Evolutionary conservation across 2,329 filamentous ascomycete species (phyloP), one percentile per base, ranked within the genome.

Genomic region (Ophiostoma sp.): DNA sequence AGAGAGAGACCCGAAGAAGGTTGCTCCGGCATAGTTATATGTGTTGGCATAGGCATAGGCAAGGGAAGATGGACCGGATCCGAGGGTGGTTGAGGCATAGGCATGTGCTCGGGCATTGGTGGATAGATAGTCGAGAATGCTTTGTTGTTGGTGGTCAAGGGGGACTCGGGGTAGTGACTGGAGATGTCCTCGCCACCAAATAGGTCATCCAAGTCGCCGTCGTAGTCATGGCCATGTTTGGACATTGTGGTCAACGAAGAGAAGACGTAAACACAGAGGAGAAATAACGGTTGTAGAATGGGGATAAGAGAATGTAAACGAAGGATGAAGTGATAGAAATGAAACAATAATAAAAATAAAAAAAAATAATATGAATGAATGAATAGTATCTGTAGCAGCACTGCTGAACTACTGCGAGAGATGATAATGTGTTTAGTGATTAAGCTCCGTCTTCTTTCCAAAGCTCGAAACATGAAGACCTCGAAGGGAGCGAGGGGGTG

Each of bases 401-500:
- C 72, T 67, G 70, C 70, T 72, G 72, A 60, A 68, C 67, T 69
- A 72, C 70, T 54, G 33, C 27, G 57, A 31, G 10, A 10, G 17
- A 23, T 39, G 62, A 39, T 65, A 20, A 65, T 39, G 15, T 13
- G 17, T n/a, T 23, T 39, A 20, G 8, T 4, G 8, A 15, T 6
- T 11, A 23, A 17, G 31, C 31, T 31, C 11, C 8, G 52, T 57
- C n/a, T 27, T 54, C 23, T 27, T 65, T 11, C 17, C 27, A 17
- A 10, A 31, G 27, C 31, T 33, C 35, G 6, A 36, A 20, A 68
- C n/a, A 33, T 33, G 33, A 48, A 62, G 20, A 31, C 36, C 35
- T 70, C 68, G 68, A 68, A 62, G n/a, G 33, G 7, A 11, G 15
- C 41, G 4, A 44, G 44, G 60, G 33, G 44, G 57, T 27, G 36